Evolutionary conservation across 225 moss, liverwort and hornwort species (phyloP).

Genomic region (Bryoerythrophyllum caledonicum): DNA sequence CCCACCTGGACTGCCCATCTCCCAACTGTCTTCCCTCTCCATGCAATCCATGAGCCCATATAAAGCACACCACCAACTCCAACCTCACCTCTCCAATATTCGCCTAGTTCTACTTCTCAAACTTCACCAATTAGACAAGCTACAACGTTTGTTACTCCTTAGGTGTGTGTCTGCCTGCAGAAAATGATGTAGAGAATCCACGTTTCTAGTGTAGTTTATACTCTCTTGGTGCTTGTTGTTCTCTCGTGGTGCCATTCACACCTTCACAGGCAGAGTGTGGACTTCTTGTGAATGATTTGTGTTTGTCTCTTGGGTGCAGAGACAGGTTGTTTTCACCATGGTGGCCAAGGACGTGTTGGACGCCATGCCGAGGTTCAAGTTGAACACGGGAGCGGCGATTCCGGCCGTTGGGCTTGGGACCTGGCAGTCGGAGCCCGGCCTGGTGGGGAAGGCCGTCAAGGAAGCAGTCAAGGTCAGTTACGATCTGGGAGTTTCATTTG

Average conservation of each 20-base stretch:
- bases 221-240: neutral
- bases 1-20: slow-evolving; percentile 11
- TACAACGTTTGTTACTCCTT: no score
- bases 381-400: slow-evolving; percentile 53
- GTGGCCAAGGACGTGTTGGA: slow-evolving; percentile 41
- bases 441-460: slow-evolving; percentile 60
- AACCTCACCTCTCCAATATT: no score
- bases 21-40: neutral
- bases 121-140: no score
- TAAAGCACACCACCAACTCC: neutral
- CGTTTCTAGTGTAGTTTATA: neutral
- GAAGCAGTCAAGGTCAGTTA: slow-evolving; percentile 53
- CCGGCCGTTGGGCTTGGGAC: slow-evolving; percentile 73
- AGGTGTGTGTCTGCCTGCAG: no score
- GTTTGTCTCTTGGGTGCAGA: neutral
- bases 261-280: neutral
- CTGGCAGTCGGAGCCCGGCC: slow-evolving; percentile 62
- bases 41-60: neutral
- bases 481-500: neutral
- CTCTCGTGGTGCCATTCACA: no score
- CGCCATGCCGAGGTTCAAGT: slow-evolving; percentile 35
- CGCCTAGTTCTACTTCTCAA: neutral
- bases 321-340: slow-evolving; percentile 9
- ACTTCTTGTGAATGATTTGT: neutral
- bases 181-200: no score